Evolutionary conservation across 2,329 filamentous ascomycete genomes (phyloP), one percentile per base, ranked within the genome.

Genomic region (Calonectria hongkongensis): DNA sequence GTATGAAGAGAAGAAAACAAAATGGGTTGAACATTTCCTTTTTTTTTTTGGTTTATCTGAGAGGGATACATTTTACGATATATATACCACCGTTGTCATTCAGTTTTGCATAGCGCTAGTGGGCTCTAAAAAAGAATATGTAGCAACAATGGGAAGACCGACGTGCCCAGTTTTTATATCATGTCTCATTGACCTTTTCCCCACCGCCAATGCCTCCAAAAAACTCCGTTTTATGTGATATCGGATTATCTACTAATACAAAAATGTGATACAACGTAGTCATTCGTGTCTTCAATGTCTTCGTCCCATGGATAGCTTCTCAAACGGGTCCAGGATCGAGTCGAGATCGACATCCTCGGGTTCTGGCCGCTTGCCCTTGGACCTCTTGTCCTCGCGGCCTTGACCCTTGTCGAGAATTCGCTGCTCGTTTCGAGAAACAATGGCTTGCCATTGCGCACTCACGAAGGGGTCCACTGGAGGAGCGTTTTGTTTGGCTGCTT

Each of bases 21-120:
- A 66, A 54, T 66, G 54, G 18, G 18, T 28, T 30, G 15, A 43
- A 63, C 12, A 30, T 12, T 16, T 51, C n/a, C 33, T 15, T n/a
- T 47, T 68, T 43, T 15, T n/a, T 47, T 68, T 60, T 56, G 58
- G 15, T 30, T 45, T 54, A 10, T 41, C 33, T 50, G 27, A n/a
- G 25, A 33, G 50, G 50, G 48, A 28, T 21, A 48, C 28, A 18
- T 56, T 56, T 48, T 41, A 33, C 58, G 54, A 60, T 41, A 70
- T 41, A 70, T 72, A 73, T 60, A 75, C 48, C 66, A 68, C 39
- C 56, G 16, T 48, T 68, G 62, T 70, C 28, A 68, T 45, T 66
- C 28, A 18, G 21, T 54, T 56, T 51, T 39, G 68, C 62, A 67
- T 62, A 64, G 68, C 68, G 39, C 25, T 27, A 33, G 41, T 58